phyloP scores from a whole-genome alignment of 306 rosid genomes.

The Lotus japonicus region DNA sequence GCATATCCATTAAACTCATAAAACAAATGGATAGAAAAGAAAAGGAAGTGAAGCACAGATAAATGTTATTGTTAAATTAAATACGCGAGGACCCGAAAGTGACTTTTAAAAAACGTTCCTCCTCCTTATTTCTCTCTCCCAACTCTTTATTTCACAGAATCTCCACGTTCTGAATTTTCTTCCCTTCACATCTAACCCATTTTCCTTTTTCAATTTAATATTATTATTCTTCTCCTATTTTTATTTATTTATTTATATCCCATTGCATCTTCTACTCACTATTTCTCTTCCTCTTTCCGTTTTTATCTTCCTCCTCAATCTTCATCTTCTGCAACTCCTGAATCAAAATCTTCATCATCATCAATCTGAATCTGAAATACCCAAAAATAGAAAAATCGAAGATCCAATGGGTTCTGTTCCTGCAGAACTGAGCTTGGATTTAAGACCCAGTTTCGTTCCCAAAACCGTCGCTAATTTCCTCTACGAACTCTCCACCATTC shows the following conservation, averaged over 20 bases:
- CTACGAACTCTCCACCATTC: constrained; percentile 34
- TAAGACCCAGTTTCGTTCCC: constrained; percentile 58
- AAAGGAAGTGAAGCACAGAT: too few species aligned
- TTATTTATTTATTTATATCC: not conserved
- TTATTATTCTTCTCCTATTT: not conserved
- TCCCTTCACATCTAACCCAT: constrained; percentile 21
- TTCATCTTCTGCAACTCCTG: not conserved
- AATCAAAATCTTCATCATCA: not conserved
- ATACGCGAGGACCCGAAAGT: constrained; percentile 33
- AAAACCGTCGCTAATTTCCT: constrained; percentile 67
- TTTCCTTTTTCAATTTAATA: not conserved
- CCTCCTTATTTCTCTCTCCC: too few species aligned
- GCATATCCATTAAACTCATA: too few species aligned
- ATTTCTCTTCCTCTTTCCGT: not conserved
- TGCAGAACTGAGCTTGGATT: constrained; percentile 76
- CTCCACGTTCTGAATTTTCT: constrained; percentile 37
- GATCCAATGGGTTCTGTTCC: constrained; percentile 78
- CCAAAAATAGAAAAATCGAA: not conserved
- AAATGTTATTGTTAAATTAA: constrained; percentile 3
- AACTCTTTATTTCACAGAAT: constrained; percentile 30
- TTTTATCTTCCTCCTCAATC: not conserved
- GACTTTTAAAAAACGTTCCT: too few species aligned
- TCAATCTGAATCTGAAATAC: constrained; percentile 8
- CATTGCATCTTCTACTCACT: not conserved
- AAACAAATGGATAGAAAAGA: too few species aligned